Evolutionary conservation across 164 flowering plant species (phyloP), one percentile per base, ranked within the genome.

Genomic region (Echeveria elegans): DNA sequence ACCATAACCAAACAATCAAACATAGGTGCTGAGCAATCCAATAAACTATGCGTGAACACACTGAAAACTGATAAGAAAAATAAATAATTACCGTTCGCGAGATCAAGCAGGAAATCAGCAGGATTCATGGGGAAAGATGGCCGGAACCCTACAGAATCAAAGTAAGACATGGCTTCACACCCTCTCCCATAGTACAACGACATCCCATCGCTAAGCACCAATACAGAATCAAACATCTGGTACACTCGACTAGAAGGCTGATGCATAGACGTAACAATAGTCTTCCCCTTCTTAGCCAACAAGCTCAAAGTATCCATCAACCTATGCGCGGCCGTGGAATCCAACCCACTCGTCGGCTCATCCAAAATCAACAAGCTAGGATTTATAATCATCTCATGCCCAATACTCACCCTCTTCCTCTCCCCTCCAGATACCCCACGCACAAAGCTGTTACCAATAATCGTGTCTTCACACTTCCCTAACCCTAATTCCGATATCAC

Each of bases 21-120:
- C 23, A 1, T 21, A 1, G 29, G 23, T 29, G 23, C 58, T n/a
- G n/a, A n/a, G n/a, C n/a, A n/a, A n/a, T n/a, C n/a, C n/a, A n/a
- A n/a, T n/a, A n/a, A n/a, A n/a, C n/a, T n/a, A n/a, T n/a, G n/a
- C n/a, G n/a, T n/a, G n/a, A n/a, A n/a, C n/a, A n/a, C n/a, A n/a
- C n/a, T n/a, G n/a, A n/a, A n/a, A n/a, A n/a, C n/a, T n/a, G n/a
- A n/a, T n/a, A n/a, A n/a, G n/a, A n/a, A n/a, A n/a, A n/a, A n/a
- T n/a, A n/a, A n/a, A n/a, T n/a, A n/a, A n/a, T 79, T 82, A 92
- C 98, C 96, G 40, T 92, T 92, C 18, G 98, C 98, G 74, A 92
- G 98, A 76, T 92, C 98, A 36, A 92, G 96, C 72, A 89, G 77
- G 72, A 89, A 92, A 59, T 92, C 98, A 6, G 98, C 94, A 0